Conservation (phyloP, 75 land plant species). For the Pinus taeda region DNA sequence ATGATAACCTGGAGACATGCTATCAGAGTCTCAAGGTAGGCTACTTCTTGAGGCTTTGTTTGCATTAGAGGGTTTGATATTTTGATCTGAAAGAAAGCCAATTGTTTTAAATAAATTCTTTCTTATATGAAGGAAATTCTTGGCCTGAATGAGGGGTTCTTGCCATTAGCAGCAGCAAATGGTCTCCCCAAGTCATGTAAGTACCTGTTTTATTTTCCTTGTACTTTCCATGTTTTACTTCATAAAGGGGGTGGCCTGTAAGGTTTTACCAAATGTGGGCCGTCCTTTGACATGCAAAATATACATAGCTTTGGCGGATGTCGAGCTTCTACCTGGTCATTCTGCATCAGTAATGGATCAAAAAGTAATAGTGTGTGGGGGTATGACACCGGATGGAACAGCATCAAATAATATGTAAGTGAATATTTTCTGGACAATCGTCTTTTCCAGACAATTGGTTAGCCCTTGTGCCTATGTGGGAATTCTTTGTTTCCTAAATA, state of each 20-base stretch:
- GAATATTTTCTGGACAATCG: too few relatives aligned
- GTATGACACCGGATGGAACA: conserved; percentile 10
- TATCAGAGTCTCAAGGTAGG: conserved; percentile 77
- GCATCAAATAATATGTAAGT: conserved; percentile 41
- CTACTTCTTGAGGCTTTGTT: not conserved
- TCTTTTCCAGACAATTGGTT: too few relatives aligned
- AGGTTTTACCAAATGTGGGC: not conserved
- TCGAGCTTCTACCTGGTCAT: conserved; percentile 16
- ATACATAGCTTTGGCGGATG: conserved; percentile 16
- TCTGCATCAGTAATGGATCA: conserved; percentile 18
- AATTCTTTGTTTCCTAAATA: not conserved
- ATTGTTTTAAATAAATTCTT: not conserved
- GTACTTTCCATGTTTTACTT: not conserved
- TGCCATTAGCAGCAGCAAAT: not conserved
- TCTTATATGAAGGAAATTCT: conserved; percentile 38
- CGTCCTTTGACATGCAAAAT: not conserved
- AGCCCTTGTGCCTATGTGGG: not conserved
- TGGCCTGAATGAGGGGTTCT: conserved; percentile 17
- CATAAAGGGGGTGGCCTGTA: not conserved
- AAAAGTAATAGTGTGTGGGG: conserved; percentile 30
- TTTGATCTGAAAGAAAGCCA: not conserved
- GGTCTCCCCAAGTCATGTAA: conserved; percentile 20
- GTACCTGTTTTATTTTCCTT: conserved; percentile 14
- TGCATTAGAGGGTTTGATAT: not conserved
- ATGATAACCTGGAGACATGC: conserved; percentile 64